Percentiles rank a stretch among this genome's conserved stretches.
Conservation (phyloP, 768 basidiomycete species). For the Favolaschia claudopus region DNA sequence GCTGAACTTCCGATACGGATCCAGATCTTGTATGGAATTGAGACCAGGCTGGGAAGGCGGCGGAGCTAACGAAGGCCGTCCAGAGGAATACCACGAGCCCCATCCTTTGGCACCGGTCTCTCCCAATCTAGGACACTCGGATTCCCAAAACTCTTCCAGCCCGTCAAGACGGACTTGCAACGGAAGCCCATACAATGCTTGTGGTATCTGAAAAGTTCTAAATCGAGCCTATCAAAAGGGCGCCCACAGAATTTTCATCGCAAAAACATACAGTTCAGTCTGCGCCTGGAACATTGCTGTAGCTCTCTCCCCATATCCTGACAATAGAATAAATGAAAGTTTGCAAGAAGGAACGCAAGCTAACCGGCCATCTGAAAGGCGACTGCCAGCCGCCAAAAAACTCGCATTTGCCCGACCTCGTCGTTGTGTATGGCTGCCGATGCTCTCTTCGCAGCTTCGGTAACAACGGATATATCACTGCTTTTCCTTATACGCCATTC, state of each 20-base stretch:
- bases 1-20: slow-evolving; percentile 77
- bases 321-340: slow-evolving; percentile 18
- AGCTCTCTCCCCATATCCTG: slow-evolving; percentile 79
- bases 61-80: slow-evolving; percentile 26
- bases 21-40: slow-evolving; percentile 42
- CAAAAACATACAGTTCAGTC: slow-evolving; percentile 73
- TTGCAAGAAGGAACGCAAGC: slow-evolving; percentile 8
- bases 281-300: slow-evolving; percentile 85
- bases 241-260: not conserved
- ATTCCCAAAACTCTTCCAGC: slow-evolving; percentile 87
- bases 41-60: slow-evolving; percentile 12
- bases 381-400: slow-evolving; percentile 76
- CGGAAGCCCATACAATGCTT: slow-evolving; percentile 48
- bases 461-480: slow-evolving; percentile 58
- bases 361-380: slow-evolving; percentile 73
- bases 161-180: slow-evolving; percentile 59
- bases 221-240: not conserved
- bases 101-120: slow-evolving; percentile 74
- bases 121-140: slow-evolving; percentile 78
- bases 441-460: slow-evolving; percentile 59
- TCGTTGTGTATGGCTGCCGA: slow-evolving; percentile 53
- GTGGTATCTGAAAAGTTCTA: slow-evolving; percentile 69
- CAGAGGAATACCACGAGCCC: slow-evolving; percentile 63
- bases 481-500: slow-evolving; percentile 72
- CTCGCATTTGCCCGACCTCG: slow-evolving; percentile 62